These are phyloP conservation scores for Fabrea salina DNA, from an alignment of 169 alveolate species.

Conservation along the genomic window DNA sequence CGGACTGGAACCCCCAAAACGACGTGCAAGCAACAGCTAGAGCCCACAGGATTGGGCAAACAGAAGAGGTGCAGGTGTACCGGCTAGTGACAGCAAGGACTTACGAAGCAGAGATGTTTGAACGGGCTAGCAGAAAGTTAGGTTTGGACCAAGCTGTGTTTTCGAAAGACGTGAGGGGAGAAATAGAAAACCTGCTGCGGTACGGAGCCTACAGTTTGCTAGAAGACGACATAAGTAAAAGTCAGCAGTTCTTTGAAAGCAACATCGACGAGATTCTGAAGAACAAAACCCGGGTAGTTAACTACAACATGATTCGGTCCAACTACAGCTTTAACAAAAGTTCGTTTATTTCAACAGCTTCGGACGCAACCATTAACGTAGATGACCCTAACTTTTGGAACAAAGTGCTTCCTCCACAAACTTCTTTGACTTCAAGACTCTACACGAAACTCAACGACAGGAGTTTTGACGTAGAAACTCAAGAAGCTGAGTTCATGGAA, in stretches of 20 bases:
- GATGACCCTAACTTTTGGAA: constrained; percentile 86
- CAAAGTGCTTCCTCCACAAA: constrained; percentile 66
- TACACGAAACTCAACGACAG: constrained; percentile 34
- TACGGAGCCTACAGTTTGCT: constrained; percentile 87
- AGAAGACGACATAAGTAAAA: constrained; percentile 73
- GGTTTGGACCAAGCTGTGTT: constrained; percentile 91
- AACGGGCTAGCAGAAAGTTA: constrained; percentile 89
- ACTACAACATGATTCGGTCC: constrained; percentile 72
- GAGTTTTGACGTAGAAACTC: constrained; percentile 20
- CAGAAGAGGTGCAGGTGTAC: constrained; percentile 88
- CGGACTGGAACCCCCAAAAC: constrained; percentile 95
- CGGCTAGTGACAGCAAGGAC: constrained; percentile 90
- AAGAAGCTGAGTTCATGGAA: constrained; percentile 46
- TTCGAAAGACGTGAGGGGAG: constrained; percentile 75
- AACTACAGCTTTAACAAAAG: constrained; percentile 71
- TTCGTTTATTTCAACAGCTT: constrained; percentile 69
- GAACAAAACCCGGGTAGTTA: constrained; percentile 72
- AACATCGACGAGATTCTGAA: constrained; percentile 81
- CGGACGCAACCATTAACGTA: constrained; percentile 72
- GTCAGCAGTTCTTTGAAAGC: constrained; percentile 67
- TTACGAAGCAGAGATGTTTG: constrained; percentile 92
- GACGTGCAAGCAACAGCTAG: constrained; percentile 94
- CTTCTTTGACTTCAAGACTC: constrained; percentile 8
- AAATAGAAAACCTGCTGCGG: constrained; percentile 84
- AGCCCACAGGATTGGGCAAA: constrained; percentile 94